phyloP scores from a whole-genome alignment of 805 yeast species.

The Diddensiella transvaalensis region DNA sequence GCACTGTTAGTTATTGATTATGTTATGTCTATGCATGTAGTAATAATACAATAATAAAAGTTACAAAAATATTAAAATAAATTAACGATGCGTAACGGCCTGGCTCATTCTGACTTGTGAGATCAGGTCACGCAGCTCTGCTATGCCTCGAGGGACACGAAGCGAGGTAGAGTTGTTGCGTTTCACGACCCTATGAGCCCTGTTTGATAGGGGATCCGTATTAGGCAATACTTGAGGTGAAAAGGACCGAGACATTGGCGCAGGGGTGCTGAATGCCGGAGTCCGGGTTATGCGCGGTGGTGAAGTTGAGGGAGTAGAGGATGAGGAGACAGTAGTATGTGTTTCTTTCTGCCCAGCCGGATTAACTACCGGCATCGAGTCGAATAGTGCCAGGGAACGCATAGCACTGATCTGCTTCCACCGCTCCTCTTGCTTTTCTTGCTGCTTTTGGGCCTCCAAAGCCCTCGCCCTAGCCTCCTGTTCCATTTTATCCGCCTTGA shows the following conservation, averaged over 20 bases:
- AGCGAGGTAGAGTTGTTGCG: background rate
- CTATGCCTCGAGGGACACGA: constrained; percentile 8
- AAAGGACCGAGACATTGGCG: background rate
- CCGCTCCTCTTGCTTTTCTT: background rate
- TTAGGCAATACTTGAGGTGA: background rate
- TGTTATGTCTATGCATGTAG: too few relatives aligned
- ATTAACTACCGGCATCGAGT: background rate
- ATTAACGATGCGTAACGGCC: background rate
- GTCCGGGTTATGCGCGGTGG: background rate
- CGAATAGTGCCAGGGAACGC: background rate
- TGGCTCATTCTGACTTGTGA: background rate
- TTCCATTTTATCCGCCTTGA: background rate
- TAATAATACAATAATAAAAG: too few relatives aligned
- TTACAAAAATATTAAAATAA: background rate
- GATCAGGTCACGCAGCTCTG: constrained; percentile 8
- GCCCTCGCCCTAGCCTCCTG: background rate
- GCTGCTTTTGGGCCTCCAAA: background rate
- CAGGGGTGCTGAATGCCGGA: background rate
- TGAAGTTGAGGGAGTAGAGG: too few relatives aligned
- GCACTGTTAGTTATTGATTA: too few relatives aligned
- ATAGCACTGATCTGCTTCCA: background rate
- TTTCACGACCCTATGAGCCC: background rate
- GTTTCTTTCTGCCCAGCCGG: background rate
- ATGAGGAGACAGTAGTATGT: background rate
- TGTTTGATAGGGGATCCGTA: too few relatives aligned